Evolutionary conservation across 179 eudicot genomes (phyloP).

Genomic region (Beta corolliflora): DNA sequence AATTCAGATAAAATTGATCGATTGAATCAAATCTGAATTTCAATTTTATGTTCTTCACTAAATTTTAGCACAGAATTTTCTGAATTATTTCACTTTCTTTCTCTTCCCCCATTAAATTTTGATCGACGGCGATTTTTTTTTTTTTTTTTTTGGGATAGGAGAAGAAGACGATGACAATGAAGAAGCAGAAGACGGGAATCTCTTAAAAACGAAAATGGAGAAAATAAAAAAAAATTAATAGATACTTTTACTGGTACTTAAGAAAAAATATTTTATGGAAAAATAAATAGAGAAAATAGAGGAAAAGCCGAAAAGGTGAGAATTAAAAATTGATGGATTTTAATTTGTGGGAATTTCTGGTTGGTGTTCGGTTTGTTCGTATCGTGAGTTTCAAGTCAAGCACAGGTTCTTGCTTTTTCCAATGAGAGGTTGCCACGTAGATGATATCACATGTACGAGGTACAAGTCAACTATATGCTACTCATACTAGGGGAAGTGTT

Average conservation of each 20-base stretch:
- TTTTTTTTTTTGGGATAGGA: neutral
- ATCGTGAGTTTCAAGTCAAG: conserved; percentile 22
- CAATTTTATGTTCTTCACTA: neutral
- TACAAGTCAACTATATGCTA: conserved; percentile 7
- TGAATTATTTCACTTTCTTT: neutral
- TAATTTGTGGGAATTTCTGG: neutral
- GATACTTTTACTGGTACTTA: no score
- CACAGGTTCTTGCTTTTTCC: conserved; percentile 1
- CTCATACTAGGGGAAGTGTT: no score
- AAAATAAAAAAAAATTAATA: neutral
- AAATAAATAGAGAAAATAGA: neutral
- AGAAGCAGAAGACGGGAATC: neutral
- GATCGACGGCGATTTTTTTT: neutral
- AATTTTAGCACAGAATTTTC: neutral
- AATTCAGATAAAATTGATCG: neutral
- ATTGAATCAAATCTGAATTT: neutral
- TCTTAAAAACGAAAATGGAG: neutral
- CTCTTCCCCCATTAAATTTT: neutral
- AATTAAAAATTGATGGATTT: no score
- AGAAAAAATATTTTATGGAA: no score
- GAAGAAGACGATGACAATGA: conserved; percentile 8
- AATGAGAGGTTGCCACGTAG: neutral
- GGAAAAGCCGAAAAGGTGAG: neutral
- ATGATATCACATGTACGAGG: neutral
- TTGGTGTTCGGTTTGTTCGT: conserved; percentile 1